Base-by-base conservation (phyloP, 768 basidiomycete species). In the Leccinum longicurvipes region DNA sequence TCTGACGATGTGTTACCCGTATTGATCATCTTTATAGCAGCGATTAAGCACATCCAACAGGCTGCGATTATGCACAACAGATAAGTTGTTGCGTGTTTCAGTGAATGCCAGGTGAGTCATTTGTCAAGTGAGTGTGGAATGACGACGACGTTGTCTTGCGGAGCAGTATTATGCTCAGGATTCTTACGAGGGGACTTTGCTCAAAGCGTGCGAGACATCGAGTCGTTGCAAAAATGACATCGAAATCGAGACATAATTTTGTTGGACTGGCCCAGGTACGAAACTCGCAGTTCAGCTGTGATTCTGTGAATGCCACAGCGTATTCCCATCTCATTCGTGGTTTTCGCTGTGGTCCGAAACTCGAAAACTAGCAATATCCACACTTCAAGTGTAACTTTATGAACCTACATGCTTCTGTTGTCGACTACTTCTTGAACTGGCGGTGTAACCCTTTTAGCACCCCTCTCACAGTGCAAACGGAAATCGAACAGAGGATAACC, bases 11-110 rank as follows among this genome's bases (percentile, higher is more conserved):
- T 29, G 31, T 11, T 29, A n/a, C n/a, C n/a, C n/a, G n/a, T n/a
- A n/a, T n/a, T n/a, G n/a, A n/a, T n/a, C n/a, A n/a, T 14, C 12
- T 31, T 39, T 31, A 47, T 57, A 93, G 93, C 93, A 0, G 95
- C 92, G 0, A 89, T 95, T 54, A 92, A 88, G 69, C 91, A 95
- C 47, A 82, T 83, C 0, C 92, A 94, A 63, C 70, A 89, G 0
- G 86, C 87, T 6, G 87, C 89, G 1, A 86, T 92, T 36, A 73
- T 79, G 29, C 84, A 92, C 61, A 89, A 93, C 64, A 75, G 87
- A 28, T 79, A 82, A 50, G 77, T 89, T 6, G 77, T 93, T 28
- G 90, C 87, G 7, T 77, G 86, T 15, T 85, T 85, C 63, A 72
- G 87, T 47, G 80, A 41, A 79, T 73, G 0, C 74, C 83, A 47